Base-by-base conservation (phyloP, 257 asterid species). In the Sherardia arvensis region DNA sequence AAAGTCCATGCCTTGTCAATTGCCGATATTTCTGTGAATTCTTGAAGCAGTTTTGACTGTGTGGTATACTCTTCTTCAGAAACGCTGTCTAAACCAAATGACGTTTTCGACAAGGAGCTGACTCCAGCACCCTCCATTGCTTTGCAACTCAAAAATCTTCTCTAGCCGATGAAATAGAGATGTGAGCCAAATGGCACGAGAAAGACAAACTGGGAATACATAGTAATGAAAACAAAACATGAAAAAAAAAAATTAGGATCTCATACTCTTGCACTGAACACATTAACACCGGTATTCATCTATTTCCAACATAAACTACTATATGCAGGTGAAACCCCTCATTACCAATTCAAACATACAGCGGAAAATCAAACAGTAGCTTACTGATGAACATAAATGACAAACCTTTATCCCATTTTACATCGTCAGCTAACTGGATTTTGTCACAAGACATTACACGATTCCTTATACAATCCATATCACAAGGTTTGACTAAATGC, bases 1-100 rank as follows among this genome's bases (percentile, higher is more conserved):
- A 87, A 80, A 62, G 95, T 76, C 99, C 97, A 93, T 56, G 99
- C 97, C 76, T 83, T 93, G 69, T 93, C 97, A 70, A 90, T 74
- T 68, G 87, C 73, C 65, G 94, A 75, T 22, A 90, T 84, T 60
- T 82, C 81, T 12, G 79, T 66, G 74, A 90, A 90, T 62, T 87
- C 84, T 59, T 83, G 84, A 64, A 90, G 94, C 65, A 87, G 66
- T 70, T 80, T 75, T 53, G 94, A 87, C 43, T 76, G 55, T 64
- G 84, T 68, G 62, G 78, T 70, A 67, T 74, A 84, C 62, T 90
- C 95, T 74, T 85, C 92, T 68, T 78, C 83, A 8, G 69, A 53
- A 59, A 67, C 74, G 47, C 71, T 77, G 65, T 85, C 90, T 15
- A 78, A 22, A 34, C 70, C 85, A 21, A 23, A 59, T 10, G 84